Base-by-base conservation (phyloP, 2,329 filamentous ascomycete species). In the Phyllachora maydis region DNA sequence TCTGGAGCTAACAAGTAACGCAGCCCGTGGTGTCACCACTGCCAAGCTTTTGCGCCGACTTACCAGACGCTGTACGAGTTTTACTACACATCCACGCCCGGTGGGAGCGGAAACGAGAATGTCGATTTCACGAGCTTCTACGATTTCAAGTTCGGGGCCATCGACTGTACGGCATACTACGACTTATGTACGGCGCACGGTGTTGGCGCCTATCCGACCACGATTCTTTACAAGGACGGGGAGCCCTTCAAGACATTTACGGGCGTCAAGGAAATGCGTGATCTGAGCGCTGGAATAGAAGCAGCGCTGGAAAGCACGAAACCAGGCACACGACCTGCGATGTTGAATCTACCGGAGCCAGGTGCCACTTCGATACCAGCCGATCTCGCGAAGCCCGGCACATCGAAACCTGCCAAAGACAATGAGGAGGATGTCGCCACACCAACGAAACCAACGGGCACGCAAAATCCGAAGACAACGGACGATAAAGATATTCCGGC, bases 41-140 rank as follows among this genome's bases (percentile, higher is more conserved):
- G 83, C 52, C 61, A 62, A 43, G 56, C 62, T 23, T 77, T 81
- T 39, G 81, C 78, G 24, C 88, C 88, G 6, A 72, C 67, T 23
- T 93, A 69, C 58, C 82, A 95, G 49, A 93, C 83, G 4, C 49
- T 85, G 9, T 92, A 95, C 57, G 88, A 98, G 52, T 93, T 72
- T 48, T 98, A 93, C 54, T 56, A 79, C 52, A 93, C 83, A 18
- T 88, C 79, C 18, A 72, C 81, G 37, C 73, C 75, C 10, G 52
- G 72, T 43, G 36, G 55, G 50, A 37, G 54, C 46, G 35, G 63
- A 52, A 49, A 61, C 50, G 36, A 56, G 43, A 32, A 65, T 50
- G 50, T 59, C 19, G 48, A 50, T 14, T 93, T 93, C 40, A 69
- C 71, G 16, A 59, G 71, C 26, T 88, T 70, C 45, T 95, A 95